Percentiles rank a stretch among this genome's conserved stretches.
Evolutionary conservation across 2,329 filamentous ascomycete species (phyloP).

Genomic region (Venturia effusa): DNA sequence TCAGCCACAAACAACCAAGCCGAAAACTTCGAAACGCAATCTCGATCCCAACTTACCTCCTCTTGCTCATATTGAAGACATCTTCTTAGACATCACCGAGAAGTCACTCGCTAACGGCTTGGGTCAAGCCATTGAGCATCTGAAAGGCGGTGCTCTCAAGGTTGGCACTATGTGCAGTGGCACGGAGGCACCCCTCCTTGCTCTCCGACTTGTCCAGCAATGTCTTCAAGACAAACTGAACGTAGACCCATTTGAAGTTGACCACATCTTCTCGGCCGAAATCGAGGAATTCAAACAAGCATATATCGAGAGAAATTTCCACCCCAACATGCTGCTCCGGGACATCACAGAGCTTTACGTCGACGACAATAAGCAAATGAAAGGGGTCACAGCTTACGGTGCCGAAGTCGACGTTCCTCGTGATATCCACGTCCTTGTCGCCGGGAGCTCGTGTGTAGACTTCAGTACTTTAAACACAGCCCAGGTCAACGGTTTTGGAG

Average conservation of each 20-base stretch:
- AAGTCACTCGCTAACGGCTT: slow-evolving; percentile 27
- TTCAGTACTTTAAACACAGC: slow-evolving; percentile 56
- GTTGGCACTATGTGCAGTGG: slow-evolving; percentile 70
- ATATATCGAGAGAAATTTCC: slow-evolving; percentile 37
- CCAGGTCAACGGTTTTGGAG: slow-evolving; percentile 36
- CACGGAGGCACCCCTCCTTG: slow-evolving; percentile 63
- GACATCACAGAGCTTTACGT: slow-evolving; percentile 44
- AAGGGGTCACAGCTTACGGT: slow-evolving; percentile 57
- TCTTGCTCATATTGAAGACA: slow-evolving; percentile 34
- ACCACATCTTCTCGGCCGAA: slow-evolving; percentile 36
- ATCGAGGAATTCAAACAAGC: slow-evolving; percentile 36
- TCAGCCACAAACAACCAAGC: not conserved
- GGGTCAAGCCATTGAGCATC: slow-evolving; percentile 22
- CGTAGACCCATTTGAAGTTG: slow-evolving; percentile 17
- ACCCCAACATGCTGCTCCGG: slow-evolving; percentile 30
- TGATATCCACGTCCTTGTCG: slow-evolving; percentile 54
- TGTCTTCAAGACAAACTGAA: slow-evolving; percentile 14
- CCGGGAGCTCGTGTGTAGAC: slow-evolving; percentile 67
- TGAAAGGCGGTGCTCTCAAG: slow-evolving; percentile 31
- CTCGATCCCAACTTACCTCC: slow-evolving; percentile 33
- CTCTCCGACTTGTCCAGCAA: slow-evolving; percentile 44
- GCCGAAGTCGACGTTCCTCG: slow-evolving; percentile 44
- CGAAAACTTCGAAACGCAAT: slow-evolving; percentile 3
- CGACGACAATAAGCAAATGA: slow-evolving; percentile 36
- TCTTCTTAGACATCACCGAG: slow-evolving; percentile 38